Conservation (phyloP, 306 rosid genomes). For the Lagenaria siceraria region DNA sequence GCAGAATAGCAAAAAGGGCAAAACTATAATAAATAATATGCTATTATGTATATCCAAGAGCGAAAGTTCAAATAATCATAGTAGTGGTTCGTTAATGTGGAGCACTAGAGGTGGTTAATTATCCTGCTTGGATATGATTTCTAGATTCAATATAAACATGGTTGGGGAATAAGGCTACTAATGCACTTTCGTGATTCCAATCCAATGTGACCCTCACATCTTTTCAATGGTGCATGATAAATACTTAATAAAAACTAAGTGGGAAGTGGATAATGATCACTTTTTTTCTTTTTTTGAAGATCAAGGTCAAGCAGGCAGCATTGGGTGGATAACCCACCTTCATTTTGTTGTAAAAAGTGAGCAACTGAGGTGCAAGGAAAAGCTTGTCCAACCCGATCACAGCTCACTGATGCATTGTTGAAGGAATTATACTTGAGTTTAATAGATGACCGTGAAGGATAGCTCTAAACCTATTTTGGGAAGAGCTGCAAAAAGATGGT, state of each 20-base stretch:
- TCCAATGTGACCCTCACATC: neutral
- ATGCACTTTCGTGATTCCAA: neutral
- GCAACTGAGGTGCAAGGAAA: neutral
- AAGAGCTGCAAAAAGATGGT: neutral
- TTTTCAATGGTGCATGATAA: neutral
- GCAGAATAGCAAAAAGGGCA: neutral
- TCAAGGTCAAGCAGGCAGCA: neutral
- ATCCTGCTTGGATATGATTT: neutral
- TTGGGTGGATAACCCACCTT: neutral
- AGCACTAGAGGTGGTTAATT: neutral
- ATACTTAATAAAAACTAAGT: neutral
- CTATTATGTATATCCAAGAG: neutral
- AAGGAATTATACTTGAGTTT: no score
- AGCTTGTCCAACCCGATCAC: neutral
- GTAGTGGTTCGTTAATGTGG: neutral
- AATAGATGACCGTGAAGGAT: neutral
- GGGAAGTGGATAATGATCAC: neutral
- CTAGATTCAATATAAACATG: neutral
- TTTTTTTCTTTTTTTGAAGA: neutral
- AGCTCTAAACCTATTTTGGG: neutral
- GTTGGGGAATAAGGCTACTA: neutral
- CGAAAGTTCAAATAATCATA: neutral
- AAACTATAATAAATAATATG: neutral
- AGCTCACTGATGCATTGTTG: neutral
- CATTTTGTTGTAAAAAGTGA: neutral